Evolutionary conservation across 2,329 filamentous ascomycete species (phyloP).

Genomic region (Cladosporium sp.): DNA sequence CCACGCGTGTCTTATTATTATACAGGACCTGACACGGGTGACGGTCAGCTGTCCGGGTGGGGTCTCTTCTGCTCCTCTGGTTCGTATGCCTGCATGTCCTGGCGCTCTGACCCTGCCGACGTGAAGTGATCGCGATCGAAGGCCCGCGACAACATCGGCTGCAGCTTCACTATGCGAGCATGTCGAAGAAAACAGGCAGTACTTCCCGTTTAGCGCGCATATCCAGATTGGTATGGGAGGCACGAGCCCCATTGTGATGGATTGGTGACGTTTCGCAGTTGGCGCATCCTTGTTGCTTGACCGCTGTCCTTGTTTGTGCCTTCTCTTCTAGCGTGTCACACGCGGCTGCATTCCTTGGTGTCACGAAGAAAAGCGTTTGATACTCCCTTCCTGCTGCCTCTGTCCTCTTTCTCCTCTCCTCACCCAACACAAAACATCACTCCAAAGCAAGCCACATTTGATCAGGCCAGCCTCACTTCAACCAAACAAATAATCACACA

Average conservation of each 20-base stretch:
- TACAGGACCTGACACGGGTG: background rate
- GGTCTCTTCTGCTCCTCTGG: background rate
- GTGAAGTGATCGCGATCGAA: background rate
- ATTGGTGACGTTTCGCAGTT: background rate
- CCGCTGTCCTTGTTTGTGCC: slow-evolving; percentile 8
- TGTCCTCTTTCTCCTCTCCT: background rate
- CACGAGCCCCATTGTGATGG: slow-evolving; percentile 7
- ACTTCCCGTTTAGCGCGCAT: background rate
- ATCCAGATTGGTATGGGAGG: background rate
- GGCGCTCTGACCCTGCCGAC: slow-evolving; percentile 1
- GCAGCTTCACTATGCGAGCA: background rate
- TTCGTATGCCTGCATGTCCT: background rate
- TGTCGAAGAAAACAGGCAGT: background rate
- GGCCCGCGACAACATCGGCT: background rate
- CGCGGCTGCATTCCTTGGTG: slow-evolving; percentile 10
- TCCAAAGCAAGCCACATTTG: background rate
- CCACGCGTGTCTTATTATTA: background rate
- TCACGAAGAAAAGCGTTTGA: background rate
- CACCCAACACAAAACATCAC: background rate
- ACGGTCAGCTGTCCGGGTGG: background rate
- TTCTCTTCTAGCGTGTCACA: background rate
- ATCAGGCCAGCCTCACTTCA: slow-evolving; percentile 5
- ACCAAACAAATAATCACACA: background rate
- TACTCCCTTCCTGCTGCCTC: background rate
- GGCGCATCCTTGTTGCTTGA: background rate